A percentile compares a stretch with the other conserved stretches of the same genome.
These are phyloP conservation scores for Quercus bicolor DNA, from an alignment of 306 rosid species.

Conservation along the genomic window DNA sequence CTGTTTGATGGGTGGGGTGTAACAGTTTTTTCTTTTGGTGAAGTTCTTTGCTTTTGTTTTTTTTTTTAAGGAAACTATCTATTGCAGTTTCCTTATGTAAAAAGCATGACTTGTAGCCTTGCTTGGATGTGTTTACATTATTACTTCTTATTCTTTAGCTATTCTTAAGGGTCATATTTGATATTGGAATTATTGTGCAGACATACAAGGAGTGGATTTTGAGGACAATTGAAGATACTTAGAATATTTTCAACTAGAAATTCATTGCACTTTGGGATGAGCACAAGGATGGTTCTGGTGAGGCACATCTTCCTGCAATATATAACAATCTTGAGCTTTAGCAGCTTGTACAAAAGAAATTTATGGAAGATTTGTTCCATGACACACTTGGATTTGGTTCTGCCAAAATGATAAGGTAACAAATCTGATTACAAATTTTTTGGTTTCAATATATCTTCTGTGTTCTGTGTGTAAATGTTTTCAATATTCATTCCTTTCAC, in stretches of 20 bases:
- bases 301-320: too few relatives aligned
- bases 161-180: conserved; percentile 1
- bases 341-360: too few relatives aligned
- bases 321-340: too few relatives aligned
- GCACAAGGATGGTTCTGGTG: too few relatives aligned
- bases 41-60: neutral
- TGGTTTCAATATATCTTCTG: too few relatives aligned
- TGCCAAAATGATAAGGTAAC: too few relatives aligned
- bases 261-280: conserved; percentile 34
- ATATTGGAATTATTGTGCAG: conserved; percentile 32
- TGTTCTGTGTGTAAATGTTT: too few relatives aligned
- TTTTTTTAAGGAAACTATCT: neutral
- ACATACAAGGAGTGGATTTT: conserved; percentile 83
- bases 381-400: too few relatives aligned
- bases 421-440: too few relatives aligned
- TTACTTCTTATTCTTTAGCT: neutral
- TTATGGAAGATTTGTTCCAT: too few relatives aligned
- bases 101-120: neutral
- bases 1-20: neutral
- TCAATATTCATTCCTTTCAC: too few relatives aligned
- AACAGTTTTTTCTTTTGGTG: neutral
- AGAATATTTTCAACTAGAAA: conserved; percentile 65
- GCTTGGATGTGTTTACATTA: neutral
- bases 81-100: neutral
- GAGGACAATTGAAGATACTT: conserved; percentile 67